Conservation (phyloP, 2,329 filamentous ascomycete species). For the Didymella keratinophila region DNA sequence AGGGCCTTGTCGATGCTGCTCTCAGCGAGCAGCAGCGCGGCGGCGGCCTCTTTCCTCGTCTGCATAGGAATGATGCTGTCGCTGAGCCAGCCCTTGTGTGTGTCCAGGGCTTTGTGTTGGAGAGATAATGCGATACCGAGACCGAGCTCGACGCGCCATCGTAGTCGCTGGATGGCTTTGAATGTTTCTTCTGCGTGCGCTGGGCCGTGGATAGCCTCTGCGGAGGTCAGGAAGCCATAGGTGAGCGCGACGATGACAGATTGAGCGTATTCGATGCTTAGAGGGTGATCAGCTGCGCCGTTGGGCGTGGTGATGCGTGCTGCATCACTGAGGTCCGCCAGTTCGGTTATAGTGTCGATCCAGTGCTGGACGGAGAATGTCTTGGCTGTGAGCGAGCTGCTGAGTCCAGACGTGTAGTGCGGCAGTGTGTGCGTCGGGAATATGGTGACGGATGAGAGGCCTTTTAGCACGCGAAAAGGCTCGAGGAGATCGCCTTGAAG, state of each 20-base stretch:
- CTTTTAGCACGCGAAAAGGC: conserved; percentile 38
- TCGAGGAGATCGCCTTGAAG: conserved; percentile 47
- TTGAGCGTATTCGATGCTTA: conserved; percentile 36
- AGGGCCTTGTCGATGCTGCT: conserved; percentile 35
- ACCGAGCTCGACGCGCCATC: conserved; percentile 42
- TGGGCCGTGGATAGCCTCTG: conserved; percentile 26
- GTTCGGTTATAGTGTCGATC: conserved; percentile 28
- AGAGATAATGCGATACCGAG: conserved; percentile 34
- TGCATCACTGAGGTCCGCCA: conserved; percentile 33
- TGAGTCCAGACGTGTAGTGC: conserved; percentile 36
- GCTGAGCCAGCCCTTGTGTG: conserved; percentile 27
- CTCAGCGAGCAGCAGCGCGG: conserved; percentile 37
- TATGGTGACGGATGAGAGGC: conserved; percentile 33
- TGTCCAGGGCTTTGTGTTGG: conserved; percentile 17
- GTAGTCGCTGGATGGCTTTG: conserved; percentile 36
- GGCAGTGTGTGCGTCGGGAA: conserved; percentile 31
- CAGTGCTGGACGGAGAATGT: conserved; percentile 23
- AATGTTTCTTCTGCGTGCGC: conserved; percentile 7
- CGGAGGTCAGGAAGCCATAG: conserved; percentile 43
- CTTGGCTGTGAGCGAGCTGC: conserved; percentile 27
- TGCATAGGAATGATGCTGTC: neutral
- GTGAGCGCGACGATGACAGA: conserved; percentile 41
- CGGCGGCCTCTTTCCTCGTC: conserved; percentile 21
- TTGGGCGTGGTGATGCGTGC: conserved; percentile 13
- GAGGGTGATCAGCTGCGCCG: conserved; percentile 23